A percentile compares a stretch with the other conserved stretches of the same genome.
phyloP scores from a whole-genome alignment of 2,329 filamentous ascomycete genomes.

The Beauveria pseudobassiana region DNA sequence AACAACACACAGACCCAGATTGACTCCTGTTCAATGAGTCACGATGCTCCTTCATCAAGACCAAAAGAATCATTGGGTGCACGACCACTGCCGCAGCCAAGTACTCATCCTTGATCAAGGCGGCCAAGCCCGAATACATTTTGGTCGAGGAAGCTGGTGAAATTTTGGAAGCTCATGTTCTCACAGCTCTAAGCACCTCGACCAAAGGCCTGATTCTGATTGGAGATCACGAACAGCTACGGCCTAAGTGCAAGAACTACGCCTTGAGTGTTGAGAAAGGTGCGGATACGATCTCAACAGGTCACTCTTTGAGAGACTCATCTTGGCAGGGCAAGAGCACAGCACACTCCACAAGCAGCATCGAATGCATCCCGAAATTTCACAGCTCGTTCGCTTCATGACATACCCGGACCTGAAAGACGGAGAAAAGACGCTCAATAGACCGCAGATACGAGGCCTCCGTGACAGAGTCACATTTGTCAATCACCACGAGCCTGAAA shows the following conservation, averaged over 20 bases:
- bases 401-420: conserved; percentile 58
- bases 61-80: conserved; percentile 57
- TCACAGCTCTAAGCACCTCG: conserved; percentile 48
- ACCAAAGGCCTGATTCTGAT: conserved; percentile 62
- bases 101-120: conserved; percentile 45
- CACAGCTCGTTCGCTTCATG: conserved; percentile 45
- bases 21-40: conserved; percentile 36
- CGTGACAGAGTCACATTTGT: conserved; percentile 56
- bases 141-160: conserved; percentile 69
- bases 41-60: conserved; percentile 36
- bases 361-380: conserved; percentile 63
- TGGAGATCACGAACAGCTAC: conserved; percentile 66
- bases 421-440: conserved; percentile 37
- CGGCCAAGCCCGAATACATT: conserved; percentile 50
- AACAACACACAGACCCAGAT: conserved; percentile 35
- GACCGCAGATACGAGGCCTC: conserved; percentile 47
- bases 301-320: conserved; percentile 62
- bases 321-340: conserved; percentile 46
- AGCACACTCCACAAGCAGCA: conserved; percentile 54
- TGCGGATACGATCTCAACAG: conserved; percentile 57
- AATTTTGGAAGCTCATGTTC: conserved; percentile 57
- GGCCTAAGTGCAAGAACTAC: conserved; percentile 59
- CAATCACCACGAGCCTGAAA: conserved; percentile 52
- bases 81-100: conserved; percentile 66
- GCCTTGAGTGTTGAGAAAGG: conserved; percentile 54